phyloP scores from a whole-genome alignment of 176 grass and related monocot genomes.

The Cenchrus americanus region DNA sequence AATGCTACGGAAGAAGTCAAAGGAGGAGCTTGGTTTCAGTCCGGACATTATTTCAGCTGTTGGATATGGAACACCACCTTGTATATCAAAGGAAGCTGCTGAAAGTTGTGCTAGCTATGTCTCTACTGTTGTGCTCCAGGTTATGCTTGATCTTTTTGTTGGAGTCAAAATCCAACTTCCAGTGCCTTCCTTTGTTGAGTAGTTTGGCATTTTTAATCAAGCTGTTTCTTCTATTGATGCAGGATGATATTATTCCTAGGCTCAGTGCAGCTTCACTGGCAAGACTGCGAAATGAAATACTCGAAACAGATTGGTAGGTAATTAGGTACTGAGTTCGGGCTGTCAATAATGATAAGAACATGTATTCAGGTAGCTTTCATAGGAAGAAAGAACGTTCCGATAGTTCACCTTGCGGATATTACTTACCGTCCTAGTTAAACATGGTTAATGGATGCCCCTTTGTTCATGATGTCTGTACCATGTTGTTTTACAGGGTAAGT shows the following conservation, averaged over 20 bases:
- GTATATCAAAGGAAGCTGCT: conserved; percentile 83
- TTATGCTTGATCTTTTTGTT: conserved; percentile 26
- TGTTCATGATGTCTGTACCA: background rate
- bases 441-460: background rate
- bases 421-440: background rate
- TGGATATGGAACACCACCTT: conserved; percentile 92
- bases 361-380: conserved; percentile 5
- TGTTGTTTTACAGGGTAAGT: conserved; percentile 66
- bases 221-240: conserved; percentile 6
- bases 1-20: conserved; percentile 83
- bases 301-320: conserved; percentile 90
- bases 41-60: conserved; percentile 89
- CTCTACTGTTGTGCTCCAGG: conserved; percentile 92
- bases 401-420: background rate
- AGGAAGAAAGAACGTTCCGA: background rate
- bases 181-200: background rate
- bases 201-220: conserved; percentile 14
- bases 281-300: conserved; percentile 85
- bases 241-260: conserved; percentile 96
- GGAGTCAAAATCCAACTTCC: background rate
- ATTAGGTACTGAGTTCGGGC: conserved; percentile 39
- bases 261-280: conserved; percentile 81
- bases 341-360: background rate
- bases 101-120: conserved; percentile 79
- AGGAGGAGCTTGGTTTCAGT: conserved; percentile 88